Percentiles rank a stretch among this genome's conserved stretches.
These are phyloP conservation scores for Beauveria sp. DNA, from an alignment of 2,329 filamentous ascomycete species.

Conservation along the genomic window DNA sequence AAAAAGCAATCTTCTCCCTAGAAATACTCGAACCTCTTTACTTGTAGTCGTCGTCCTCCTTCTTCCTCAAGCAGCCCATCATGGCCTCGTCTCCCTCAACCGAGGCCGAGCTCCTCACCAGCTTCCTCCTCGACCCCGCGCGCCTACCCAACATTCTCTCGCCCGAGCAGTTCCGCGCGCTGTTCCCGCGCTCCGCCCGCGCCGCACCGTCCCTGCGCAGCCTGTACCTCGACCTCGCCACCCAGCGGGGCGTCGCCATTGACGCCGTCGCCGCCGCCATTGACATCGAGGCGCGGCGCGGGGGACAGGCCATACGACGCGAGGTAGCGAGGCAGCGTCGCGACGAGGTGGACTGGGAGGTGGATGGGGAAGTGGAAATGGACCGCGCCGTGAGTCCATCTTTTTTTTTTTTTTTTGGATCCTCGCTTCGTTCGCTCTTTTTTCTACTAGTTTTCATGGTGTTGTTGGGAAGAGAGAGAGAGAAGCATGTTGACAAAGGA, in stretches of 20 bases:
- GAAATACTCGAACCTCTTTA: neutral
- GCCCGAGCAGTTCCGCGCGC: conserved; percentile 64
- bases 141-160: conserved; percentile 67
- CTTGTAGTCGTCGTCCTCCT: neutral
- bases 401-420: neutral
- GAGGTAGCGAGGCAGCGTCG: conserved; percentile 48
- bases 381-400: conserved; percentile 43
- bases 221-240: conserved; percentile 74
- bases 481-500: too few relatives aligned
- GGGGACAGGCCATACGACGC: conserved; percentile 47
- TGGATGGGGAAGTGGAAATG: conserved; percentile 57
- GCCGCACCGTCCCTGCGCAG: conserved; percentile 58
- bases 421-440: neutral
- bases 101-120: conserved; percentile 66
- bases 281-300: conserved; percentile 53
- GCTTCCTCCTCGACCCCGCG: conserved; percentile 72
- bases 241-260: conserved; percentile 60
- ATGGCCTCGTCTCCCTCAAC: conserved; percentile 50
- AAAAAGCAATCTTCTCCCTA: neutral
- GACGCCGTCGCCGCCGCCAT: conserved; percentile 62
- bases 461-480: neutral
- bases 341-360: conserved; percentile 45
- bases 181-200: conserved; percentile 64
- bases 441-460: too few relatives aligned
- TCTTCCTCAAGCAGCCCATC: neutral